Evolutionary conservation across 148 eudicot genomes (phyloP).

Genomic region (Polygonum maritimum): DNA sequence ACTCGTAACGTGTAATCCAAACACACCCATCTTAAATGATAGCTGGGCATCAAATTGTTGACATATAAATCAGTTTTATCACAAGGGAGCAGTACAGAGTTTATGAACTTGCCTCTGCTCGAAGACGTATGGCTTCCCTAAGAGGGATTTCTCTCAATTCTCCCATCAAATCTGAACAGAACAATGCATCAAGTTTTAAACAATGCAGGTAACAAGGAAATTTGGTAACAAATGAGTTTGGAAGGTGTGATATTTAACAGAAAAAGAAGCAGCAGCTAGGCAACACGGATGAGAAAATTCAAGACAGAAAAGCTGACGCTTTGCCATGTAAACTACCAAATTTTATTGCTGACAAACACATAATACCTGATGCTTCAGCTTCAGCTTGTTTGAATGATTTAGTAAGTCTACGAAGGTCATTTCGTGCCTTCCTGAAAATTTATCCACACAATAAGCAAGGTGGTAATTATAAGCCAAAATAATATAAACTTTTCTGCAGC

Average conservation of each 20-base stretch:
- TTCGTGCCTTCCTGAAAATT: slow-evolving; percentile 49
- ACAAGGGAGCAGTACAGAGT: neutral
- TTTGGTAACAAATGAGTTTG: neutral
- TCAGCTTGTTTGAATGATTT: slow-evolving; percentile 58
- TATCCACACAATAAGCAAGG: slow-evolving; percentile 4
- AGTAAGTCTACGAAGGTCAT: slow-evolving; percentile 40
- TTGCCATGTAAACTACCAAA: neutral
- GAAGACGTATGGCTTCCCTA: slow-evolving; percentile 70
- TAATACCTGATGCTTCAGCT: slow-evolving; percentile 63
- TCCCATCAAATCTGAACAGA: slow-evolving; percentile 57
- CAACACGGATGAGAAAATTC: neutral
- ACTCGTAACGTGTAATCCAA: too few species aligned
- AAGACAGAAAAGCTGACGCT: neutral
- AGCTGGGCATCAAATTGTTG: neutral
- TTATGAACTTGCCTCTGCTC: slow-evolving; percentile 49
- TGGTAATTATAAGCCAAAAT: neutral
- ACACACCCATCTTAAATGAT: too few species aligned
- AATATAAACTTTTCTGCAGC: neutral
- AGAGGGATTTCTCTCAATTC: slow-evolving; percentile 75
- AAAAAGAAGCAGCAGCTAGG: neutral
- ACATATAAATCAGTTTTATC: neutral
- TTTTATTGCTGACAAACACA: slow-evolving; percentile 1
- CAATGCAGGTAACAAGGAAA: neutral
- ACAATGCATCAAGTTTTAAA: neutral
- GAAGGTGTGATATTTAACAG: neutral